phyloP scores from a whole-genome alignment of 2,329 filamentous ascomycete species.

The Alternaria sp. region DNA sequence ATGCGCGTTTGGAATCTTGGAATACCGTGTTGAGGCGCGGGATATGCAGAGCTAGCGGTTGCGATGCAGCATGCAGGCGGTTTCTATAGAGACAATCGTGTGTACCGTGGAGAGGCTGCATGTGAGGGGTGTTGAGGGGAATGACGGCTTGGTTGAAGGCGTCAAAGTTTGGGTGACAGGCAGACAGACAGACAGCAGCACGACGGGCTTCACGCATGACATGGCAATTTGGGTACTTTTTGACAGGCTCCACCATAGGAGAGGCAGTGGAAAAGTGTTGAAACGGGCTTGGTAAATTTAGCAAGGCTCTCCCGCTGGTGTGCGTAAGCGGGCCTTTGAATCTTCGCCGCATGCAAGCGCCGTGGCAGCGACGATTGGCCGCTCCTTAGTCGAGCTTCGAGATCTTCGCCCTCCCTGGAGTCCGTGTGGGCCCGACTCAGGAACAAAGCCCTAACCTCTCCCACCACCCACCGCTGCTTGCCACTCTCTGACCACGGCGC shows the following conservation, averaged over 20 bases:
- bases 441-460: conserved; percentile 9
- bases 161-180: not conserved
- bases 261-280: conserved; percentile 16
- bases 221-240: conserved; percentile 6
- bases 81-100: conserved; percentile 8
- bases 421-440: conserved; percentile 14
- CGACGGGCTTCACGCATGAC: conserved; percentile 3
- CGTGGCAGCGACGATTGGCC: conserved; percentile 23
- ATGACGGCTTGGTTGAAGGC: not conserved
- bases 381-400: conserved; percentile 21
- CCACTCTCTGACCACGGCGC: conserved; percentile 10
- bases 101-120: not conserved
- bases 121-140: not conserved
- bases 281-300: conserved; percentile 34
- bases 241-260: conserved; percentile 20
- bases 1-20: not conserved
- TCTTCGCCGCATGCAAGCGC: conserved; percentile 31
- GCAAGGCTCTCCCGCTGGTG: conserved; percentile 22
- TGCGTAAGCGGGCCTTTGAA: conserved; percentile 30
- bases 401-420: conserved; percentile 23
- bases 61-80: conserved; percentile 2
- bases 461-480: conserved; percentile 7
- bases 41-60: conserved; percentile 3
- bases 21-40: conserved; percentile 1
- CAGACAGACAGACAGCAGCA: not conserved